Percentiles rank a stretch among this genome's conserved stretches.
Evolutionary conservation across 768 basidiomycete species (phyloP).

Genomic region (Mycena polygramma): DNA sequence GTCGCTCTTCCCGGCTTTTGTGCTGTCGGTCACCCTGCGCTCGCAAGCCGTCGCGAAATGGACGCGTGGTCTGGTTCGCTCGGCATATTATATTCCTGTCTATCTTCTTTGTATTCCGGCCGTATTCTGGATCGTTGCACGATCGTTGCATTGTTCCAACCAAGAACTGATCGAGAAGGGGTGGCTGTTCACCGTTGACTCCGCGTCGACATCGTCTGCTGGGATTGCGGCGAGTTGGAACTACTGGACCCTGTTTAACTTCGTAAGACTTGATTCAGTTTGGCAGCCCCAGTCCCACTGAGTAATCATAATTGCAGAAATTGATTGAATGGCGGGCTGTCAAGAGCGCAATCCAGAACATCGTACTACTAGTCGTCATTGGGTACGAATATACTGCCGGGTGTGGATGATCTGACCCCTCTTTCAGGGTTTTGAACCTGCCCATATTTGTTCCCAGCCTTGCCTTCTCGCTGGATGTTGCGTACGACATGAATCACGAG

Average conservation of each 20-base stretch:
- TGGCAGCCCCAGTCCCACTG: too few relatives aligned
- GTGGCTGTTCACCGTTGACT: conserved; percentile 41
- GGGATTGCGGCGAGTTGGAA: conserved; percentile 40
- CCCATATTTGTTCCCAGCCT: conserved; percentile 43
- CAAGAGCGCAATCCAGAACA: conserved; percentile 37
- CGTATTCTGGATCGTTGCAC: conserved; percentile 40
- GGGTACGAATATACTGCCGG: conserved; percentile 20
- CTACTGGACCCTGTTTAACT: conserved; percentile 43
- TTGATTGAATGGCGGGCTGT: conserved; percentile 42
- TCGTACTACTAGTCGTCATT: conserved; percentile 41
- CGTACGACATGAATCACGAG: conserved; percentile 45
- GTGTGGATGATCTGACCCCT: neutral
- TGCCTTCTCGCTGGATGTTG: conserved; percentile 40
- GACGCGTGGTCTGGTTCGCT: conserved; percentile 39
- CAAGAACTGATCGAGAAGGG: conserved; percentile 30
- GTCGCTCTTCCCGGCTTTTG: conserved; percentile 39
- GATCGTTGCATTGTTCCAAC: conserved; percentile 10
- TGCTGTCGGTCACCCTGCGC: conserved; percentile 39
- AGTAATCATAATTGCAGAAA: conserved; percentile 5
- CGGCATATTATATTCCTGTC: conserved; percentile 38
- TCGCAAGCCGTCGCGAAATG: conserved; percentile 28
- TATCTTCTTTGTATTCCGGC: conserved; percentile 36
- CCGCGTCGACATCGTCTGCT: conserved; percentile 10
- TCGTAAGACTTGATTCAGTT: too few relatives aligned
- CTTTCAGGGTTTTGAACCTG: conserved; percentile 37